Percentiles rank a stretch among this genome's conserved stretches.
phyloP scores from a whole-genome alignment of 805 yeast species.

The Sugiyamaella marilandica region DNA sequence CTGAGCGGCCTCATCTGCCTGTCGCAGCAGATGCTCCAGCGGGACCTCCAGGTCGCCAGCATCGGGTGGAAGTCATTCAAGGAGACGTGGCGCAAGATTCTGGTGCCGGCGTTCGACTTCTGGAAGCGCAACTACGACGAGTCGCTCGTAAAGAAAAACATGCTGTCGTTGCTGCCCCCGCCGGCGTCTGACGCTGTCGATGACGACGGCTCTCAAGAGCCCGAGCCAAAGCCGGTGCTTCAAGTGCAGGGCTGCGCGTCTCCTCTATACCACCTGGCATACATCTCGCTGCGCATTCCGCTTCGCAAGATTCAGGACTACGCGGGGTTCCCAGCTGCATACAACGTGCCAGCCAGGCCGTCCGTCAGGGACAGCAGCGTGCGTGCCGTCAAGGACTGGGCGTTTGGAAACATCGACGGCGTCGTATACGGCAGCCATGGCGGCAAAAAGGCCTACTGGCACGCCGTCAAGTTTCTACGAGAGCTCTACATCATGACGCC shows the following conservation, averaged over 20 bases:
- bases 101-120: constrained; percentile 64
- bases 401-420: constrained; percentile 1
- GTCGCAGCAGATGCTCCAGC: constrained; percentile 67
- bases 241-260: constrained; percentile 46
- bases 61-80: constrained; percentile 39
- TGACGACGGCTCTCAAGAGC: constrained; percentile 2
- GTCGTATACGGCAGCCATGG: constrained; percentile 44
- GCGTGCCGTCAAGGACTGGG: constrained; percentile 41
- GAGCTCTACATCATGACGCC: constrained; percentile 57
- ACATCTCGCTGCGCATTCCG: constrained; percentile 62
- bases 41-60: constrained; percentile 55
- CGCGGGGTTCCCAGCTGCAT: constrained; percentile 79
- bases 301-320: constrained; percentile 73
- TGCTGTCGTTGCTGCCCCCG: not conserved
- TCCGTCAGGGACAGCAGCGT: constrained; percentile 47
- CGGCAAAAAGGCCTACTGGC: constrained; percentile 52
- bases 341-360: constrained; percentile 58
- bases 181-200: not conserved
- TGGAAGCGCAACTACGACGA: constrained; percentile 43
- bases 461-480: constrained; percentile 56
- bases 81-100: constrained; percentile 63
- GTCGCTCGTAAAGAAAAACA: constrained; percentile 2
- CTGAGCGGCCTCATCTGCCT: constrained; percentile 63
- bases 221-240: constrained; percentile 1
- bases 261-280: constrained; percentile 68